These are phyloP conservation scores for Aegle marmelos DNA, from an alignment of 345 rosid genomes.

Conservation along the genomic window DNA sequence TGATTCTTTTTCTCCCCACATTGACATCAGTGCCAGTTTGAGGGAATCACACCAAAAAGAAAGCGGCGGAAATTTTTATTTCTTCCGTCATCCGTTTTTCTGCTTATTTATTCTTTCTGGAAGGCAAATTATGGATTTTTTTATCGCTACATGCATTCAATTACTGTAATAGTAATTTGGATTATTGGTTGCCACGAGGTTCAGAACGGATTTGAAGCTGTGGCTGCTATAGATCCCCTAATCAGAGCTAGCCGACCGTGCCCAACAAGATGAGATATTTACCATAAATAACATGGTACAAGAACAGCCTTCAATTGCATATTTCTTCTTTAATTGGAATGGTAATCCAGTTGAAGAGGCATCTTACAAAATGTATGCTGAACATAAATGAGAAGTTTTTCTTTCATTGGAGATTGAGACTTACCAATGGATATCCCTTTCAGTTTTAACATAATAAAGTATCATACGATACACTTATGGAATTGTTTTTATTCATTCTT, in stretches of 20 bases:
- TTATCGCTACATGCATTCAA: background rate
- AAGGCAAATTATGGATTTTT: background rate
- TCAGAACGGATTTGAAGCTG: background rate
- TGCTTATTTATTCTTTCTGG: background rate
- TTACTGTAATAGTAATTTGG: background rate
- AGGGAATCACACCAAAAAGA: background rate
- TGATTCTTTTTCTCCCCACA: background rate
- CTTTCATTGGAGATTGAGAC: background rate
- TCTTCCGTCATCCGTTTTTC: background rate
- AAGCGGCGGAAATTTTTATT: background rate
- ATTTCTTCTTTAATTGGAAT: too few relatives aligned
- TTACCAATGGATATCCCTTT: too few relatives aligned
- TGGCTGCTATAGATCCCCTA: background rate
- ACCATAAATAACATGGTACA: background rate
- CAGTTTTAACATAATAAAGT: background rate
- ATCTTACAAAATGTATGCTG: background rate
- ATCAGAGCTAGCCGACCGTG: background rate
- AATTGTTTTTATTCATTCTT: background rate
- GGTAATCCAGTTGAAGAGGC: background rate
- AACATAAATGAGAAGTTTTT: background rate
- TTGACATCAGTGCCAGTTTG: background rate
- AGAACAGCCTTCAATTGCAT: too few relatives aligned
- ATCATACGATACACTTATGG: conserved; percentile 1
- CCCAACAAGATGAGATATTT: background rate
- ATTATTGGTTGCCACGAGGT: background rate